These are phyloP conservation scores for Puccinia novopanici DNA, from an alignment of 1,284 basidiomycete species.

Conservation along the genomic window DNA sequence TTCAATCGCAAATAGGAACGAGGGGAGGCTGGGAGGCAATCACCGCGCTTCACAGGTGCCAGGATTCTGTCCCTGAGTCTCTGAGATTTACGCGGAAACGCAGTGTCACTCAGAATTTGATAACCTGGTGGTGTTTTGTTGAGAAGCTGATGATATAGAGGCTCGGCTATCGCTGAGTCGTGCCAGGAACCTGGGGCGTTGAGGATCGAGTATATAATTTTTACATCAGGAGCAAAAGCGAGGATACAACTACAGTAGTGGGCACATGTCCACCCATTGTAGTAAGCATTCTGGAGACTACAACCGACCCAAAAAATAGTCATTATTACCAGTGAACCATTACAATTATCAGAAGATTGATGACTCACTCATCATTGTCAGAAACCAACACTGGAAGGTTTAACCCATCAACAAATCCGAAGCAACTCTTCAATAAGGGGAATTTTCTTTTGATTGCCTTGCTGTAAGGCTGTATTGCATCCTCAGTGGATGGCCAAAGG, in stretches of 20 bases:
- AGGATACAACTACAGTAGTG: too few relatives aligned
- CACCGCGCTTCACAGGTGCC: slow-evolving; percentile 62
- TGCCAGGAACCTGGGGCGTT: slow-evolving; percentile 65
- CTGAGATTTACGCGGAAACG: slow-evolving; percentile 60
- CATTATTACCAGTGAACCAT: neutral
- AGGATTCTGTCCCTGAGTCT: slow-evolving; percentile 59
- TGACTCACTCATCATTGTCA: slow-evolving; percentile 58
- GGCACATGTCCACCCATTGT: too few relatives aligned
- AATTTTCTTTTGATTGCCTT: neutral
- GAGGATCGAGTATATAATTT: too few relatives aligned
- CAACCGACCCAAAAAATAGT: slow-evolving; percentile 52
- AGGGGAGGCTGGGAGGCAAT: slow-evolving; percentile 56
- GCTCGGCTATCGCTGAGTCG: slow-evolving; percentile 61
- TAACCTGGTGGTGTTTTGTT: slow-evolving; percentile 60
- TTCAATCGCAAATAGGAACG: slow-evolving; percentile 54
- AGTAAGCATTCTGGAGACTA: too few relatives aligned
- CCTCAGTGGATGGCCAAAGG: neutral
- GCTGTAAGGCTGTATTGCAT: neutral
- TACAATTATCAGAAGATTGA: too few relatives aligned
- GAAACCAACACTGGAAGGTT: slow-evolving; percentile 56
- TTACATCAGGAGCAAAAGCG: too few relatives aligned
- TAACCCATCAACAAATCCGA: slow-evolving; percentile 59
- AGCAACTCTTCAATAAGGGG: slow-evolving; percentile 61
- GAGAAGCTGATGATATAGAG: slow-evolving; percentile 60
- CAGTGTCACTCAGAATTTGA: slow-evolving; percentile 62